These are phyloP conservation scores for Excoecaria cochinchinensis DNA, from an alignment of 345 rosid species.

Conservation along the genomic window DNA sequence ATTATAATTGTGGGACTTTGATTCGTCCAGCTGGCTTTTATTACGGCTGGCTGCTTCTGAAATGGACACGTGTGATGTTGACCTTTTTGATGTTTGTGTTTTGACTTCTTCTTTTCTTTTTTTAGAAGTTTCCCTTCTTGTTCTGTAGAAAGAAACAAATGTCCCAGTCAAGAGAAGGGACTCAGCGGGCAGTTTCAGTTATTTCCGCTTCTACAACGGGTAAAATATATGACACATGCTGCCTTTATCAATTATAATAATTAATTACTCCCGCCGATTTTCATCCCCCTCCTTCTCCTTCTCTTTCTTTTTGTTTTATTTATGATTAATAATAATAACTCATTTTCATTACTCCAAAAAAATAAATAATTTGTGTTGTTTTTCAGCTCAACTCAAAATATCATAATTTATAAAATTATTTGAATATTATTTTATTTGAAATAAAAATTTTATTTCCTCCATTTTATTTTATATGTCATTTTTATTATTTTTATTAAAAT, in stretches of 20 bases:
- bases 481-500: no score
- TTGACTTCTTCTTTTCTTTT: not conserved
- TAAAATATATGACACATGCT: not conserved
- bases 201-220: not conserved
- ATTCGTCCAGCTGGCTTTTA: not conserved
- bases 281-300: no score
- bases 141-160: not conserved
- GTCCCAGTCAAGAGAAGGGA: constrained; percentile 6
- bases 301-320: not conserved
- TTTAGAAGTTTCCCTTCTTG: no score
- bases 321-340: no score
- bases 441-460: no score
- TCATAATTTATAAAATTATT: no score
- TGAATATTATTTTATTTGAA: no score
- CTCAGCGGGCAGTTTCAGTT: not conserved
- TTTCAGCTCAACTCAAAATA: no score
- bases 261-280: not conserved
- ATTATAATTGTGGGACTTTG: not conserved
- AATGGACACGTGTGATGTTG: constrained; percentile 14
- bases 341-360: no score
- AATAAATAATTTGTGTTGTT: no score
- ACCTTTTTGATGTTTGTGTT: not conserved
- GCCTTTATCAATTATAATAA: not conserved
- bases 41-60: not conserved
- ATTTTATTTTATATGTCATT: no score